A percentile compares a stretch with the other conserved stretches of the same genome.
Conservation (phyloP, 2,329 filamentous ascomycete genomes). For the Orbilia ellipsospora region DNA sequence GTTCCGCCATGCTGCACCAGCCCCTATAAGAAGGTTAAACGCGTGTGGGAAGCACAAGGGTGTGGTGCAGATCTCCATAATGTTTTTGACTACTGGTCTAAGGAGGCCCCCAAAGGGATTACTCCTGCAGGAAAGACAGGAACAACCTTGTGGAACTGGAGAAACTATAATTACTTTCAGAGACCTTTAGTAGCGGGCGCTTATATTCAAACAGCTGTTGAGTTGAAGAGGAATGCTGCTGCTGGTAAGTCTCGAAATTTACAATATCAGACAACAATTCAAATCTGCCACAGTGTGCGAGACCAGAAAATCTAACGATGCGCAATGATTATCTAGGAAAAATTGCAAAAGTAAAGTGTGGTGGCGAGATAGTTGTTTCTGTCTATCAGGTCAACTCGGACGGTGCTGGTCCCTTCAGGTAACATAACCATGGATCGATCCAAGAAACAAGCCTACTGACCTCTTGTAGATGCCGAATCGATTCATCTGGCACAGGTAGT, state of each 20-base stretch:
- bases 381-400: conserved; percentile 16
- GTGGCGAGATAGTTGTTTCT: conserved; percentile 1
- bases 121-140: neutral
- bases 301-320: too few relatives aligned
- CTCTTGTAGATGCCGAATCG: conserved; percentile 6
- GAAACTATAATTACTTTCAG: conserved; percentile 28
- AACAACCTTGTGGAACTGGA: neutral
- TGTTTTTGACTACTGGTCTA: conserved; percentile 3
- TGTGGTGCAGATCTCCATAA: conserved; percentile 4
- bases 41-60: conserved; percentile 2
- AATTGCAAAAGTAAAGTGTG: conserved; percentile 7
- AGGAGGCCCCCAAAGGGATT: neutral
- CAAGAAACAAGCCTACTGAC: neutral
- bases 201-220: conserved; percentile 15
- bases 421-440: neutral
- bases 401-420: conserved; percentile 25
- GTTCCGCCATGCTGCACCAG: conserved; percentile 11
- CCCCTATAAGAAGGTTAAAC: neutral
- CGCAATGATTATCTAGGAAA: neutral
- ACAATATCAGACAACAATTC: too few relatives aligned
- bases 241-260: neutral
- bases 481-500: neutral
- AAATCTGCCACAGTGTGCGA: too few relatives aligned
- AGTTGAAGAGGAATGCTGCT: neutral
- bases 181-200: neutral